These are phyloP conservation scores for Arabidopsis lyrata DNA, from an alignment of 441 rosid species.

Conservation along the genomic window DNA sequence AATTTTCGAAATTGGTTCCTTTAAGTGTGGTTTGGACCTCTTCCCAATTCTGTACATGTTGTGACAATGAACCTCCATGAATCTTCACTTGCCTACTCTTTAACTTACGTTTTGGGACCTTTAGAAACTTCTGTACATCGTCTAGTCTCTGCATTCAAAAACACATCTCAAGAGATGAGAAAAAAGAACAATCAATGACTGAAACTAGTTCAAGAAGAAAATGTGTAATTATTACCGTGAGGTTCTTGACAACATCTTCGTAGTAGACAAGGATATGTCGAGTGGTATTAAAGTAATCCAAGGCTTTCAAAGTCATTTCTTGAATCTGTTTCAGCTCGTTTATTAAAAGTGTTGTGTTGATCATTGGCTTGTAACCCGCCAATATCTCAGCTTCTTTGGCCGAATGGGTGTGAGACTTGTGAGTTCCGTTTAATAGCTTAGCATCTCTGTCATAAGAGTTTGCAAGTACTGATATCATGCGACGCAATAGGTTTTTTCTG, in stretches of 20 bases:
- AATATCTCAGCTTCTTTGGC: slow-evolving; percentile 88
- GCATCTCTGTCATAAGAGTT: slow-evolving; percentile 81
- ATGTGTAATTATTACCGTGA: slow-evolving; percentile 58
- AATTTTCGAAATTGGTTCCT: slow-evolving; percentile 71
- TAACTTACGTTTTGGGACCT: slow-evolving; percentile 71
- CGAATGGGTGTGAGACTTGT: slow-evolving; percentile 96
- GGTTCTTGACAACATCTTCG: slow-evolving; percentile 84
- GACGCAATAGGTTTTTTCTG: slow-evolving; percentile 84
- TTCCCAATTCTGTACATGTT: slow-evolving; percentile 76
- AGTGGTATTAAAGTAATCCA: slow-evolving; percentile 84
- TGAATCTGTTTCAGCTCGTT: slow-evolving; percentile 67
- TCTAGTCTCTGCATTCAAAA: slow-evolving; percentile 66
- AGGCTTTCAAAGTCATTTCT: slow-evolving; percentile 70
- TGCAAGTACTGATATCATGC: slow-evolving; percentile 88
- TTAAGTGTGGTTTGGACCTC: slow-evolving; percentile 65
- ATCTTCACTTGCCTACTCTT: slow-evolving; percentile 93
- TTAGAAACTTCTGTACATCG: slow-evolving; percentile 81
- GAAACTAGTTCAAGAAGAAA: slow-evolving; percentile 19
- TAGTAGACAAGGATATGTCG: slow-evolving; percentile 82
- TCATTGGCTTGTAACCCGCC: slow-evolving; percentile 82
- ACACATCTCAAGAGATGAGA: background rate
- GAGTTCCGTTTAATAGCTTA: slow-evolving; percentile 83
- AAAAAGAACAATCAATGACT: slow-evolving; percentile 1
- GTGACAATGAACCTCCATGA: slow-evolving; percentile 77
- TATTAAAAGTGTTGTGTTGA: slow-evolving; percentile 69